Conservation (phyloP, 2,329 filamentous ascomycete genomes). For the Calonectria pseudoturangicola region DNA sequence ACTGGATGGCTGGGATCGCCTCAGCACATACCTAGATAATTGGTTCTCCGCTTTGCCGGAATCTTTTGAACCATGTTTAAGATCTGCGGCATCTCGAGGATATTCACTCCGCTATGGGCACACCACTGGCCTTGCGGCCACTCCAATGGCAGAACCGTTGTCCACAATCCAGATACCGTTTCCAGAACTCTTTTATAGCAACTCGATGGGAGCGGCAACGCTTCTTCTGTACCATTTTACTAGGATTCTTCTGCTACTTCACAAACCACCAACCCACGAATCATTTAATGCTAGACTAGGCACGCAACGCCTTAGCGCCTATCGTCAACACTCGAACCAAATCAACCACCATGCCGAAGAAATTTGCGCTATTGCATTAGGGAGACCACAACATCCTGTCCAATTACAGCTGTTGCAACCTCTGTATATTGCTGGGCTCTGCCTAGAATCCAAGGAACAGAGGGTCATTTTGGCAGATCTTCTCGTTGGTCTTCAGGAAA, state of each 20-base stretch:
- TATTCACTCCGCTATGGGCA: conserved; percentile 11
- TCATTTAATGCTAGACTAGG: conserved; percentile 6
- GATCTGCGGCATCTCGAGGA: neutral
- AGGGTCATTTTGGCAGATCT: conserved; percentile 6
- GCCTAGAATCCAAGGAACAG: conserved; percentile 13
- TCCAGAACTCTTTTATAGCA: conserved; percentile 24
- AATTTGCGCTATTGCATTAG: conserved; percentile 22
- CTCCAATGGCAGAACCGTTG: neutral
- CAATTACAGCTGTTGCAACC: conserved; percentile 21
- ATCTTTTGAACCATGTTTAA: conserved; percentile 14
- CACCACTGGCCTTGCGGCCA: neutral
- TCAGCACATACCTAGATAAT: neutral
- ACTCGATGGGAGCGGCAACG: conserved; percentile 19
- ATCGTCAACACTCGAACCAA: conserved; percentile 17
- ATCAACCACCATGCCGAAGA: conserved; percentile 22
- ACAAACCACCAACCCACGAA: conserved; percentile 18
- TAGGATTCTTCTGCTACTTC: conserved; percentile 12
- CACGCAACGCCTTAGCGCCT: conserved; percentile 15
- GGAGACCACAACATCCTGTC: conserved; percentile 12
- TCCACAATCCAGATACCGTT: conserved; percentile 16
- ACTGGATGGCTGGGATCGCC: neutral
- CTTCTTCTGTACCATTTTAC: conserved; percentile 22
- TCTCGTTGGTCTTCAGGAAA: conserved; percentile 1
- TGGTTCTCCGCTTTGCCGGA: neutral
- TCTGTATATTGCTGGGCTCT: conserved; percentile 11